phyloP scores from a whole-genome alignment of 176 grass and related monocot species.

The Rhipidocladum racemiflorum region DNA sequence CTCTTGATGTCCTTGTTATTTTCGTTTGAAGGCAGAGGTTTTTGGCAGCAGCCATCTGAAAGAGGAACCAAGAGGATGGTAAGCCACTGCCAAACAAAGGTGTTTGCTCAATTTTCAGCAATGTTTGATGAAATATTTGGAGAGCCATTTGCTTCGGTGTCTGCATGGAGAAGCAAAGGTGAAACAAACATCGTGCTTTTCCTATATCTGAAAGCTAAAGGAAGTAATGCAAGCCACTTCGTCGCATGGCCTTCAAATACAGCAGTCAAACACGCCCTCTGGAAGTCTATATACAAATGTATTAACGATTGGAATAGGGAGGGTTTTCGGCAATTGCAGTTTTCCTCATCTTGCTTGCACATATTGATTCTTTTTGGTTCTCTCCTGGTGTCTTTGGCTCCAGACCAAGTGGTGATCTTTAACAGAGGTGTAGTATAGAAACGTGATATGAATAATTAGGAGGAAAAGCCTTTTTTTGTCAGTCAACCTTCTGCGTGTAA shows the following conservation, averaged over 20 bases:
- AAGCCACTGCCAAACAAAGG: constrained; percentile 1
- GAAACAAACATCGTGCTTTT: constrained; percentile 30
- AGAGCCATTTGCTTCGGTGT: constrained; percentile 16
- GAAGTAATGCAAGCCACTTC: constrained; percentile 6
- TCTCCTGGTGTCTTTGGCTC: constrained; percentile 16
- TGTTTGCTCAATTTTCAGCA: constrained; percentile 30
- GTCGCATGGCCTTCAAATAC: constrained; percentile 13
- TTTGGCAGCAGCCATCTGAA: constrained; percentile 45
- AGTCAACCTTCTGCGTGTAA: constrained; percentile 17
- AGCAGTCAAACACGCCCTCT: not conserved
- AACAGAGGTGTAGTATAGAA: constrained; percentile 40
- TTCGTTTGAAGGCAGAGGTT: constrained; percentile 45
- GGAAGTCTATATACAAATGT: not conserved
- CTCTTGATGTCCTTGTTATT: constrained; percentile 18
- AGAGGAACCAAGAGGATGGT: constrained; percentile 56
- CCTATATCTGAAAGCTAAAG: constrained; percentile 18
- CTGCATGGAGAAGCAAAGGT: constrained; percentile 15
- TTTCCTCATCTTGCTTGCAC: constrained; percentile 49
- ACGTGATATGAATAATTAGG: constrained; percentile 46
- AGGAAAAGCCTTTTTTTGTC: constrained; percentile 42
- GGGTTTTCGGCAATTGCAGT: constrained; percentile 28
- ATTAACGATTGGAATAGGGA: constrained; percentile 32
- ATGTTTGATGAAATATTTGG: constrained; percentile 11
- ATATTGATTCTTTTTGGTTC: constrained; percentile 50
- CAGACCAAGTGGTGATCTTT: constrained; percentile 35